Conservation (phyloP, 495 filamentous ascomycete species). For the Lepraria neglecta region DNA sequence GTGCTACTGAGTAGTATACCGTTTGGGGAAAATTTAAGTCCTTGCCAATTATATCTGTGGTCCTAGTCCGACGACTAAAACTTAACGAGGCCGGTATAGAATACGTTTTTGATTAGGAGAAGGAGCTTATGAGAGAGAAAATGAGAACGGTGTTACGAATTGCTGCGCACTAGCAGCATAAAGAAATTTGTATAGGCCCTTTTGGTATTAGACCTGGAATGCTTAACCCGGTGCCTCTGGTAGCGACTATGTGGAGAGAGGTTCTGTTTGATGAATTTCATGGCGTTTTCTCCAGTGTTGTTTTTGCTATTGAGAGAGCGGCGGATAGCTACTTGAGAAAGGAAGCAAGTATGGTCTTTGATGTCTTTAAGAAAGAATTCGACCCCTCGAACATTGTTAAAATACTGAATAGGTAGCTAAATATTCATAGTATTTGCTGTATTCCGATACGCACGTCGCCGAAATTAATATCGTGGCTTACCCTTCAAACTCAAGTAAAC, state of each 20-base stretch:
- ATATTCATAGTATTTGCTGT: not conserved
- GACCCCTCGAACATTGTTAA: constrained; percentile 32
- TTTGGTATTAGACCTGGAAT: constrained; percentile 62
- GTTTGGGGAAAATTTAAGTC: constrained; percentile 34
- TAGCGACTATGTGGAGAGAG: constrained; percentile 60
- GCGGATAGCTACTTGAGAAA: constrained; percentile 18
- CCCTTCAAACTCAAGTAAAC: too few relatives aligned
- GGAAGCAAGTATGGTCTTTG: constrained; percentile 27
- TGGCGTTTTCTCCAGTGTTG: constrained; percentile 57
- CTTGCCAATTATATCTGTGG: constrained; percentile 60
- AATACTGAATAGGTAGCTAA: constrained; percentile 3
- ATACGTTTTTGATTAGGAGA: constrained; percentile 59
- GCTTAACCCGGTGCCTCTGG: constrained; percentile 57
- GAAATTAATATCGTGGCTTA: too few relatives aligned
- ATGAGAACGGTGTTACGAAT: constrained; percentile 59
- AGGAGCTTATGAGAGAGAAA: constrained; percentile 60
- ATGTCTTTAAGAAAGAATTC: constrained; percentile 33
- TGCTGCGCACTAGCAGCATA: constrained; percentile 51
- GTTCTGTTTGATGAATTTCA: constrained; percentile 55
- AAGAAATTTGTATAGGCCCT: constrained; percentile 56
- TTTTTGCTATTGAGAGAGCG: constrained; percentile 55
- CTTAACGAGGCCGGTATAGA: constrained; percentile 52
- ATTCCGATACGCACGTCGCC: too few relatives aligned
- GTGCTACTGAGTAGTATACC: constrained; percentile 37
- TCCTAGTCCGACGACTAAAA: constrained; percentile 60